Evolutionary conservation across 106 monocot species (phyloP).

Genomic region (Allium fistulosum): DNA sequence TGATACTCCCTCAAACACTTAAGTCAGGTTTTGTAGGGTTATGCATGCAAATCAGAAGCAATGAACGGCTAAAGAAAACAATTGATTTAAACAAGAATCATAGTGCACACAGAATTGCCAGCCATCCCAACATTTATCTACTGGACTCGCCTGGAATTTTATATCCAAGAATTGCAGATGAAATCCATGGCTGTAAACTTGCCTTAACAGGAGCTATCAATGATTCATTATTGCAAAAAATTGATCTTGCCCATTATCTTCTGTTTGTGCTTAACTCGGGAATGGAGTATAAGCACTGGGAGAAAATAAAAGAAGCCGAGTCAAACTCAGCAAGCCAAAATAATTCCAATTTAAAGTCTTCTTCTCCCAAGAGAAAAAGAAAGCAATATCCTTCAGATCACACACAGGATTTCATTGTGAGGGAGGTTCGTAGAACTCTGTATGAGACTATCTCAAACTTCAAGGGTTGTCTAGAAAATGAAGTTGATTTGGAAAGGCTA

Average conservation of each 20-base stretch:
- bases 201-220: constrained; percentile 73
- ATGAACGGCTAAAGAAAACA: no score
- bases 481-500: constrained; percentile 34
- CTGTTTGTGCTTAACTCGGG: constrained; percentile 44
- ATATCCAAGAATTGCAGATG: constrained; percentile 30
- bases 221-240: constrained; percentile 33
- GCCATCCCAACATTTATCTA: constrained; percentile 86
- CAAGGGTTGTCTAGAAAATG: constrained; percentile 22
- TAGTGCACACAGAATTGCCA: no score
- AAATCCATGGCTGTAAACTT: constrained; percentile 47
- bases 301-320: constrained; percentile 20
- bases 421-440: constrained; percentile 56
- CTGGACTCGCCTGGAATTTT: constrained; percentile 81
- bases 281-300: constrained; percentile 50
- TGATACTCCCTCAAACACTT: no score
- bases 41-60: no score
- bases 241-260: constrained; percentile 50
- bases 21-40: no score
- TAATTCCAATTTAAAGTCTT: neutral
- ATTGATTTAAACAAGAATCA: no score
- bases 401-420: constrained; percentile 85
- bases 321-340: neutral
- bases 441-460: constrained; percentile 44
- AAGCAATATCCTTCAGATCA: constrained; percentile 72
- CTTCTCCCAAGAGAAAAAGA: constrained; percentile 12